These are phyloP conservation scores for Saccharum hybrid DNA, from an alignment of 202 grass and related monocot genomes.

Conservation along the genomic window DNA sequence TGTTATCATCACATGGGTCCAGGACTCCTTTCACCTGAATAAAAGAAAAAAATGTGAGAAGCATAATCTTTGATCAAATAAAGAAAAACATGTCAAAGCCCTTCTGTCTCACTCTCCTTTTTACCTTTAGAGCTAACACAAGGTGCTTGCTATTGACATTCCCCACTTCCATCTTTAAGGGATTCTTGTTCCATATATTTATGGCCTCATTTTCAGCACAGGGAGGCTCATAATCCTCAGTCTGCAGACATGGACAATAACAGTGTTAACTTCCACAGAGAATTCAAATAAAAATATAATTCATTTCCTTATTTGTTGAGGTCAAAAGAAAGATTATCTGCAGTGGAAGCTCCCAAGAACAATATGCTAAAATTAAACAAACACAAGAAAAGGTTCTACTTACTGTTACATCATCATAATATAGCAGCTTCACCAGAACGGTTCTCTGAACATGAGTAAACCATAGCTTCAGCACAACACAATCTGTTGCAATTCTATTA, in stretches of 20 bases:
- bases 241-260: conserved; percentile 47
- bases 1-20: conserved; percentile 83
- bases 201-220: conserved; percentile 71
- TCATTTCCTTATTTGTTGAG: conserved; percentile 1
- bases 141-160: conserved; percentile 95
- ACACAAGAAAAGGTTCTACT: conserved; percentile 31
- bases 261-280: conserved; percentile 30
- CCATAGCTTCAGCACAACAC: conserved; percentile 28
- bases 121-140: conserved; percentile 89
- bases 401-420: conserved; percentile 88
- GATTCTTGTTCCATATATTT: conserved; percentile 87
- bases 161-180: conserved; percentile 90
- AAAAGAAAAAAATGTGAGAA: conserved; percentile 47
- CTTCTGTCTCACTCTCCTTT: not conserved
- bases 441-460: conserved; percentile 64
- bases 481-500: conserved; percentile 30
- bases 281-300: conserved; percentile 2
- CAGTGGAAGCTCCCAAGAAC: not conserved
- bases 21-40: conserved; percentile 88
- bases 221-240: conserved; percentile 86
- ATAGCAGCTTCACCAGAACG: conserved; percentile 92
- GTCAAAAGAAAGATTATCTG: conserved; percentile 11
- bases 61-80: conserved; percentile 19
- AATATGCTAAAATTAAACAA: conserved; percentile 10
- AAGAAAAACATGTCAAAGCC: not conserved